Conservation (phyloP, 164 flowering plant genomes). For the Umbellularia californica region DNA sequence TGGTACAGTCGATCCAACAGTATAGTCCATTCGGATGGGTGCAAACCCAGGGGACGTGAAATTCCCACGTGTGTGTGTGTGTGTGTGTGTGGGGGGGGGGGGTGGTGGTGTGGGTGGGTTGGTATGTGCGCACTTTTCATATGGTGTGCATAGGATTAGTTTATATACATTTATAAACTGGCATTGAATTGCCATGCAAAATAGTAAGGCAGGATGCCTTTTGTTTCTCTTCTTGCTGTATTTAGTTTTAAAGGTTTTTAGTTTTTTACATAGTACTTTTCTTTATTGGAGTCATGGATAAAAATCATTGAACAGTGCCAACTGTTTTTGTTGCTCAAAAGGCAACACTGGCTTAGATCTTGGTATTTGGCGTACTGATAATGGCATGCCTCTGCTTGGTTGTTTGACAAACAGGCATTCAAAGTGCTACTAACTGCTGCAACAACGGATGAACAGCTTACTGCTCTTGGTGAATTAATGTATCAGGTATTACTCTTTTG, state of each 20-base stretch:
- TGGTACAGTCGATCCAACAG: no score
- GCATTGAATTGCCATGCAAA: neutral
- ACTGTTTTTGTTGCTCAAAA: neutral
- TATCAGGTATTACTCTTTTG: conserved; percentile 62
- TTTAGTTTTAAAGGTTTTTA: no score
- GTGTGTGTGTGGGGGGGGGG: no score
- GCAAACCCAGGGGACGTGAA: no score
- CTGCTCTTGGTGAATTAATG: conserved; percentile 78
- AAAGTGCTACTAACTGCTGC: conserved; percentile 81
- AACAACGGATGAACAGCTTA: conserved; percentile 71
- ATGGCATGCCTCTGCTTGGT: neutral
- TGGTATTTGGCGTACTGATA: neutral
- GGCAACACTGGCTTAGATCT: neutral
- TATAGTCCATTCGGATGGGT: no score
- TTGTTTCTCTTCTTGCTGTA: neutral
- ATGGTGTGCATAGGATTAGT: no score
- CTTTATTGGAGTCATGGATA: neutral
- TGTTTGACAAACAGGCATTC: conserved; percentile 50
- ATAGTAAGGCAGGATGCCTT: neutral
- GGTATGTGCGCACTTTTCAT: no score
- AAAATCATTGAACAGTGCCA: neutral
- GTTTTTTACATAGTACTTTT: no score
- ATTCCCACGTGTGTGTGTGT: no score
- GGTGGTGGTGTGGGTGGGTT: no score
- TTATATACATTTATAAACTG: no score